Percentiles rank a stretch among this genome's conserved stretches.
phyloP scores from a whole-genome alignment of 129 eudicot genomes.

The Lonicera japonica region DNA sequence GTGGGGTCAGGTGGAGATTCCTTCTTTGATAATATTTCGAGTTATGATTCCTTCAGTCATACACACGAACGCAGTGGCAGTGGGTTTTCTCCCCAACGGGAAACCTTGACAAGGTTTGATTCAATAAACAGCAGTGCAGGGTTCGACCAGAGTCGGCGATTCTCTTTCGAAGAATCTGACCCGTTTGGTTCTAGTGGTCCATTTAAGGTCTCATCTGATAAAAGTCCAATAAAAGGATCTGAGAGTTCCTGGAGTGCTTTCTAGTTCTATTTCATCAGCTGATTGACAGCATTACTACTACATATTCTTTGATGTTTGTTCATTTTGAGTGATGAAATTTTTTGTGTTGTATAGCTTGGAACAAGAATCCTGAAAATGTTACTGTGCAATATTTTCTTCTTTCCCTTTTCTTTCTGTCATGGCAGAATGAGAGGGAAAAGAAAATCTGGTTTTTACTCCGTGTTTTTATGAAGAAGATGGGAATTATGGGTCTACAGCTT shows the following conservation, averaged over 20 bases:
- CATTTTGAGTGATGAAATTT: background rate
- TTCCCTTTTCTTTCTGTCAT: background rate
- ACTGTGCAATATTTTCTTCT: background rate
- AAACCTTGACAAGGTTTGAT: constrained; percentile 43
- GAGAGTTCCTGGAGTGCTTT: constrained; percentile 51
- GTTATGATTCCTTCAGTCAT: constrained; percentile 38
- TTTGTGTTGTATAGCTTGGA: constrained; percentile 10
- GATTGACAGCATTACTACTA: background rate
- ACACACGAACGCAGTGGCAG: constrained; percentile 18
- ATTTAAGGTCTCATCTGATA: constrained; percentile 72
- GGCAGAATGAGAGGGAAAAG: background rate
- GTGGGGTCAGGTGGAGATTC: constrained; percentile 53
- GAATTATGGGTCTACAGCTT: background rate
- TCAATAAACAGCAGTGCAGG: constrained; percentile 48
- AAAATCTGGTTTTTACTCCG: background rate
- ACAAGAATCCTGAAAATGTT: background rate
- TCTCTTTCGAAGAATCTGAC: constrained; percentile 75
- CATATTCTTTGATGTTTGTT: background rate
- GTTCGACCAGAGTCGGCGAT: constrained; percentile 57
- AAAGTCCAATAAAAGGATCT: constrained; percentile 51
- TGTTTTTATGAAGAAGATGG: background rate
- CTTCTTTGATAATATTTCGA: constrained; percentile 53
- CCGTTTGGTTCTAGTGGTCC: constrained; percentile 88
- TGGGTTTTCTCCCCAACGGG: constrained; percentile 29
- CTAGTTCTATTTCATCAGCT: constrained; percentile 18